A percentile compares a stretch with the other conserved stretches of the same genome.
These are phyloP conservation scores for Postia placenta DNA, from an alignment of 768 basidiomycete species.

Conservation along the genomic window DNA sequence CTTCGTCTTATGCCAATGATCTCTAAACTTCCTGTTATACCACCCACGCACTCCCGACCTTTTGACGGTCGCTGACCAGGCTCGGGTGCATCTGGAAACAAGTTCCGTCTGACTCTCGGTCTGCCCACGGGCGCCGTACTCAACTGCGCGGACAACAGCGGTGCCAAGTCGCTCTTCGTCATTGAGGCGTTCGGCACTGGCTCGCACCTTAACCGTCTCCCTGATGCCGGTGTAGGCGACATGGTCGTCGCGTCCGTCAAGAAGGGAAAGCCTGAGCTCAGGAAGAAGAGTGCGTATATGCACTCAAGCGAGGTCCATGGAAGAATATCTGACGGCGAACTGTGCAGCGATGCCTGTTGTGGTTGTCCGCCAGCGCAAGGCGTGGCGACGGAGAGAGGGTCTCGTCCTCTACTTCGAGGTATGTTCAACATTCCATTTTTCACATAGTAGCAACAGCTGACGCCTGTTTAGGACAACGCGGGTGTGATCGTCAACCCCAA, in stretches of 20 bases:
- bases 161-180: slow-evolving; percentile 91
- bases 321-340: slow-evolving; percentile 7
- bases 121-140: slow-evolving; percentile 91
- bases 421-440: slow-evolving; percentile 13
- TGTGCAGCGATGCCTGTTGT: slow-evolving; percentile 89
- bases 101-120: slow-evolving; percentile 93
- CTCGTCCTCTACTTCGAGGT: slow-evolving; percentile 99
- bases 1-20: neutral
- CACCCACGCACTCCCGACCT: too few relatives aligned
- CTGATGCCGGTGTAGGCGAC: slow-evolving; percentile 92
- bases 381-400: slow-evolving; percentile 97
- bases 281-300: slow-evolving; percentile 89
- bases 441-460: neutral
- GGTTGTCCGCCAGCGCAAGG: slow-evolving; percentile 95
- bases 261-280: slow-evolving; percentile 99
- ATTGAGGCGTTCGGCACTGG: slow-evolving; percentile 96
- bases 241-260: slow-evolving; percentile 97
- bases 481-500: slow-evolving; percentile 98
- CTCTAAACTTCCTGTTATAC: too few relatives aligned
- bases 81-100: slow-evolving; percentile 80
- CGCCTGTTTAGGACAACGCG: slow-evolving; percentile 67
- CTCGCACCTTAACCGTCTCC: slow-evolving; percentile 94
- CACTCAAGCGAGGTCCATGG: slow-evolving; percentile 3
- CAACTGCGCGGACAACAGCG: slow-evolving; percentile 99
- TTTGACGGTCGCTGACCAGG: slow-evolving; percentile 29